phyloP scores from a whole-genome alignment of 768 basidiomycete species.

The Strobilomyces echinocephalus region DNA sequence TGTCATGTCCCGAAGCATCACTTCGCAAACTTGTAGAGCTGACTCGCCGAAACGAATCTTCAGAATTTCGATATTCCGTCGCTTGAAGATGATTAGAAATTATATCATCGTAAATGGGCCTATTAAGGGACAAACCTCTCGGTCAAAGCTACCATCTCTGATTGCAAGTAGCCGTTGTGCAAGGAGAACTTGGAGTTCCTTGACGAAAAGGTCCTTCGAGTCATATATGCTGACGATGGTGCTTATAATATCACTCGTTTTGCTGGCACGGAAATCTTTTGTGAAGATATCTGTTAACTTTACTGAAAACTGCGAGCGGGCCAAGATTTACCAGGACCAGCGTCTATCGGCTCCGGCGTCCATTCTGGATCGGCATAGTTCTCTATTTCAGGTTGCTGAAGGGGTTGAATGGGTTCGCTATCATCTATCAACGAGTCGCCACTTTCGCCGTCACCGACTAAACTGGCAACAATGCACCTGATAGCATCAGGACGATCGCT shows the following conservation, averaged over 20 bases:
- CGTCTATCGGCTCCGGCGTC: constrained; percentile 95
- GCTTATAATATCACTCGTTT: constrained; percentile 89
- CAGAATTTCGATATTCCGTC: constrained; percentile 87
- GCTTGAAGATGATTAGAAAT: constrained; percentile 40
- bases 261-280: constrained; percentile 86
- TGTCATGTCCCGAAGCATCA: constrained; percentile 96
- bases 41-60: constrained; percentile 95
- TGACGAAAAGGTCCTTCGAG: constrained; percentile 93
- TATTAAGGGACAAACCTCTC: constrained; percentile 39
- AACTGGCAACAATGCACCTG: constrained; percentile 83
- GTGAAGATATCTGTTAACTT: neutral
- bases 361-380: constrained; percentile 90
- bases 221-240: constrained; percentile 97
- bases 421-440: constrained; percentile 82
- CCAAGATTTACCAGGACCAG: constrained; percentile 71
- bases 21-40: constrained; percentile 91
- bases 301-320: neutral
- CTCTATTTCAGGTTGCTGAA: constrained; percentile 73
- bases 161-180: constrained; percentile 82
- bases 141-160: constrained; percentile 73
- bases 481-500: constrained; percentile 92
- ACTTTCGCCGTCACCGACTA: constrained; percentile 82
- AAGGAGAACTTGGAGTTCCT: constrained; percentile 88
- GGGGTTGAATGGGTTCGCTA: constrained; percentile 71
- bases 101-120: neutral